Percentiles rank a stretch among this genome's conserved stretches.
Evolutionary conservation across 768 basidiomycete species (phyloP).

Genomic region (Kwoniella mangroviensis): DNA sequence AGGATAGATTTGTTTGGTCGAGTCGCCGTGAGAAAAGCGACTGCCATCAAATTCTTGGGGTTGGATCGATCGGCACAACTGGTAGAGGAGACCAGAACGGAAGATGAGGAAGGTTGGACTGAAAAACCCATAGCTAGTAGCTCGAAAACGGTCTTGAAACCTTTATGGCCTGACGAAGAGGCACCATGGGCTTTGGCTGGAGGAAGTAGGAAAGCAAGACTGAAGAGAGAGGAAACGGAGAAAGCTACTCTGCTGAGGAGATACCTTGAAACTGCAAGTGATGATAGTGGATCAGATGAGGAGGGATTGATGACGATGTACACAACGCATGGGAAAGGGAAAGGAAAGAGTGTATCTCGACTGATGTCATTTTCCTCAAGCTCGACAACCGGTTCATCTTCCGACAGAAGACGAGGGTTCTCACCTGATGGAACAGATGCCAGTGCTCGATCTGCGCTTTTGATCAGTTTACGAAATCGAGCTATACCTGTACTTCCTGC

Average conservation of each 20-base stretch:
- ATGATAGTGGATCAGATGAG: conserved; percentile 42
- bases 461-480: conserved; percentile 38
- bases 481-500: conserved; percentile 28
- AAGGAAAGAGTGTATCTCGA: conserved; percentile 42
- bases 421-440: conserved; percentile 24
- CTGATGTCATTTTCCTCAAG: conserved; percentile 24
- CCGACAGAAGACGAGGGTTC: conserved; percentile 4
- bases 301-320: conserved; percentile 25
- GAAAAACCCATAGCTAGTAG: conserved; percentile 31
- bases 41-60: conserved; percentile 47
- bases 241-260: conserved; percentile 35
- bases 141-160: conserved; percentile 31
- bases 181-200: conserved; percentile 48
- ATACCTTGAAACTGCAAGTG: conserved; percentile 45
- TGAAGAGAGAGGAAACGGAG: conserved; percentile 34
- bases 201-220: conserved; percentile 32
- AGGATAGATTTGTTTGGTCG: conserved; percentile 44
- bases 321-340: conserved; percentile 29
- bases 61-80: conserved; percentile 25
- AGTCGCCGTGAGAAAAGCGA: conserved; percentile 46
- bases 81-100: conserved; percentile 37
- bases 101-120: conserved; percentile 42
- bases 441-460: conserved; percentile 42
- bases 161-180: conserved; percentile 46
- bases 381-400: conserved; percentile 1